Percentiles rank a stretch among this genome's conserved stretches.
Conservation (phyloP, 768 basidiomycete genomes). For the Tulasnella calospora region DNA sequence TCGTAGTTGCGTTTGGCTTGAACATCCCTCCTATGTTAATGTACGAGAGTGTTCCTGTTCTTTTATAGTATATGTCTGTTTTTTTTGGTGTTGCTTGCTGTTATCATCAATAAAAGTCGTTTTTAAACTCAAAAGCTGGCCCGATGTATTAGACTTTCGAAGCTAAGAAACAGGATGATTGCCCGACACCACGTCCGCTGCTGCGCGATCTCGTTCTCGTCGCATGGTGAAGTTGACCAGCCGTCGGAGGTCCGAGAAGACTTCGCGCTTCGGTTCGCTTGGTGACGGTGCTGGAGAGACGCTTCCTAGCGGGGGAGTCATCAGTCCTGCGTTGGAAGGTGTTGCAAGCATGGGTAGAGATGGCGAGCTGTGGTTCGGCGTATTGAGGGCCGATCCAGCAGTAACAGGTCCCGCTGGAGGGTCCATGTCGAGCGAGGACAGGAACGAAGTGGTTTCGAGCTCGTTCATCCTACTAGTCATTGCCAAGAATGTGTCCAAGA, state of each 20-base stretch:
- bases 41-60: conserved; percentile 8
- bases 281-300: background rate
- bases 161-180: background rate
- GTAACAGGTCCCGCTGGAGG: conserved; percentile 52
- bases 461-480: conserved; percentile 90
- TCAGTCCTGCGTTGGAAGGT: conserved; percentile 55
- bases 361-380: conserved; percentile 32
- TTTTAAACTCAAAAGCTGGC: background rate
- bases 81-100: background rate
- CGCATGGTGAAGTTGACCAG: conserved; percentile 86
- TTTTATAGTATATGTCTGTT: background rate
- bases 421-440: conserved; percentile 94
- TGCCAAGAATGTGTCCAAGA: conserved; percentile 86
- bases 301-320: conserved; percentile 57
- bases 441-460: conserved; percentile 84
- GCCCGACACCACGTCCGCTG: background rate
- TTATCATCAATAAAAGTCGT: conserved; percentile 1
- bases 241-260: conserved; percentile 82
- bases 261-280: conserved; percentile 55
- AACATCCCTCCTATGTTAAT: conserved; percentile 8
- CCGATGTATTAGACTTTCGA: background rate
- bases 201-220: conserved; percentile 49
- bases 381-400: conserved; percentile 39
- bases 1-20: conserved; percentile 11
- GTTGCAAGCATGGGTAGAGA: conserved; percentile 50